phyloP scores from a whole-genome alignment of 768 basidiomycete genomes.

The Austroboletus festivus region DNA sequence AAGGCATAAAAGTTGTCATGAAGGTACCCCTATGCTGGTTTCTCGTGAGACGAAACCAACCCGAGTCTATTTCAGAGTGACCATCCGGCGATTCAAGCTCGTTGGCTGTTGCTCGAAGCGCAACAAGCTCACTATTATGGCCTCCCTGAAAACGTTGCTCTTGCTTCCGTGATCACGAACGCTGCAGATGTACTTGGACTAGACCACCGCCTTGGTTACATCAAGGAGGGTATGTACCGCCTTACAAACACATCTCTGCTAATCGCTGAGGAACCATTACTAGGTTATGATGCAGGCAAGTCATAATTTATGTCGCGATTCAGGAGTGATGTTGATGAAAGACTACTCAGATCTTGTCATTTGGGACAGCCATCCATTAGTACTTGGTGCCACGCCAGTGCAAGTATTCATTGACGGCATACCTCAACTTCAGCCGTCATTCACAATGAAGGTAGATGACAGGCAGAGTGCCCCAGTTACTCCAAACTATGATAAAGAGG shows the following conservation, averaged over 20 bases:
- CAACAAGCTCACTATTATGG: slow-evolving; percentile 84
- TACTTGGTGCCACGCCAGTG: slow-evolving; percentile 72
- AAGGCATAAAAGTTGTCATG: slow-evolving; percentile 48
- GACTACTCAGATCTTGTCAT: slow-evolving; percentile 43
- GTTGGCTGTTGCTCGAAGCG: slow-evolving; percentile 79
- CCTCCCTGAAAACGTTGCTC: slow-evolving; percentile 62
- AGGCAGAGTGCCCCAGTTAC: slow-evolving; percentile 51
- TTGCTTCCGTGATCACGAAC: slow-evolving; percentile 71
- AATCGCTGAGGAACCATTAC: slow-evolving; percentile 2
- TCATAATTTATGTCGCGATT: not conserved
- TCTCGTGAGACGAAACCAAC: not conserved
- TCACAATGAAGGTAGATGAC: slow-evolving; percentile 40
- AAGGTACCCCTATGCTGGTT: slow-evolving; percentile 35
- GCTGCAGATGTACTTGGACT: slow-evolving; percentile 75
- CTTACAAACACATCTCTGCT: not conserved
- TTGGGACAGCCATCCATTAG: slow-evolving; percentile 77
- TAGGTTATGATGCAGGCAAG: slow-evolving; percentile 68
- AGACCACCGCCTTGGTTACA: slow-evolving; percentile 75
- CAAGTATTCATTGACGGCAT: slow-evolving; percentile 88
- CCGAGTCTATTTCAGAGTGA: slow-evolving; percentile 48
- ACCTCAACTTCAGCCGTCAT: slow-evolving; percentile 46
- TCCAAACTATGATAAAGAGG: slow-evolving; percentile 63
- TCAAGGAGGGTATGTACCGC: slow-evolving; percentile 50
- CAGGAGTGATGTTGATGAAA: not conserved
- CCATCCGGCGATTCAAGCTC: slow-evolving; percentile 62